Evolutionary conservation across 441 rosid genomes (phyloP), one percentile per base, ranked within the genome.

Genomic region (Adansonia grandidieri): DNA sequence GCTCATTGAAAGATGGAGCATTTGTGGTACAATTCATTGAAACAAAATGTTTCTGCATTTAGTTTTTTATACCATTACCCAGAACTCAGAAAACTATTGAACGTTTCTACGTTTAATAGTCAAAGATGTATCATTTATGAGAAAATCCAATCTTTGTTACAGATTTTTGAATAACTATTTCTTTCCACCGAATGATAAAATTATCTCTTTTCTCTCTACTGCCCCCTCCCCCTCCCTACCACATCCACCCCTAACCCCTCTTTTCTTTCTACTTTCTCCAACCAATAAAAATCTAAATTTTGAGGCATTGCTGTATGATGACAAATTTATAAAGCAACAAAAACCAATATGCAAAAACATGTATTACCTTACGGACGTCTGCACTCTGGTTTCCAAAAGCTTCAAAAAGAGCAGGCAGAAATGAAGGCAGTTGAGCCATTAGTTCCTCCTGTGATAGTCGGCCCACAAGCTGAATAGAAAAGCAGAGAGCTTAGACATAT

Each of bases 341-440:
- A 40, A 40, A 40, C 44, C 5, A 40, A 40, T 5, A 40, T 40
- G 44, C 44, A 40, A 10, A 64, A 64, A 57, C 1, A 51, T 32
- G 22, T 19, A 68, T 79, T 91, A 96, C 99, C 99, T 96, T 96
- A 37, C 98, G 98, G 77, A 96, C 96, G 68, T 96, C 98, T 58
- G 98, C 97, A 87, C 97, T 94, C 86, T 86, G 98, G 88, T 85
- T 94, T 76, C 98, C 96, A 84, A 96, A 96, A 71, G 99, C 99
- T 89, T 96, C 98, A 74, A 94, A 93, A 79, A 94, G 92, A 48
- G 95, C 93, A 63, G 98, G 99, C 80, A 96, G 83, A 85, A 96
- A 96, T 40, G 96, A 93, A 2, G 98, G 90, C 73, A 96, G 84
- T 79, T 94, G 93, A 22, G 85, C 86, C 94, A 87, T 93, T 81